Evolutionary conservation across 2,329 filamentous ascomycete genomes (phyloP), one percentile per base, ranked within the genome.

Genomic region (Decorospora gaudefroyi): DNA sequence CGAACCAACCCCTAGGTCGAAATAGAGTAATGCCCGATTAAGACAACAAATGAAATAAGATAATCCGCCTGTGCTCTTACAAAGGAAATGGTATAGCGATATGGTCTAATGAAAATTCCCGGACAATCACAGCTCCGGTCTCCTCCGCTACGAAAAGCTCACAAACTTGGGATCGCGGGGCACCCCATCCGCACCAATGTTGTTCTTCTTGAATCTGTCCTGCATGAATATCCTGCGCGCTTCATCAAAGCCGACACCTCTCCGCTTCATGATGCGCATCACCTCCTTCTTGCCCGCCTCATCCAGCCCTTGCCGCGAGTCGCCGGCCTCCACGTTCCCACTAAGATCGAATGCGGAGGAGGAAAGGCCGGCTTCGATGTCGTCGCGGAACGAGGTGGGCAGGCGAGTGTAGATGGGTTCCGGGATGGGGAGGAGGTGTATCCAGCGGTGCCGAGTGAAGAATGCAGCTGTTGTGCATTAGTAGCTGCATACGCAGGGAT

Each of bases 161-260:
- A 97, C 90, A 67, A 96, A 95, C 76, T 96, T 96, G 51, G 91
- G 90, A 75, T 97, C 92, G 67, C 84, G 81, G 51, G 93, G 93
- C 59, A 85, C 75, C 4, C 93, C 93, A 71, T 99, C 93, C 4
- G 87, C 80, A 1, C 85, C 90, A 67, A 99, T 96, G 37, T 88
- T 88, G 62, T 95, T 89, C 67, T 85, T 90, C 67, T 83, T 84
- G 74, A 99, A 96, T 45, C 85, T 78, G 61, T 87, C 83, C 74
- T 96, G 87, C 73, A 90, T 93, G 68, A 88, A 95, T 31, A 90
- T 79, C 61, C 88, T 81, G 59, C 93, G 81, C 26, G 92, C 93
- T 74, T 96, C 90, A 72, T 99, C 92, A 68, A 99, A 99, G 49
- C 79, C 81, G 53, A 97, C 81, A 46, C 85, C 80, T 53, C 84